Evolutionary conservation across 1,284 basidiomycete genomes (phyloP).

Genomic region (Earliella scabrosa): DNA sequence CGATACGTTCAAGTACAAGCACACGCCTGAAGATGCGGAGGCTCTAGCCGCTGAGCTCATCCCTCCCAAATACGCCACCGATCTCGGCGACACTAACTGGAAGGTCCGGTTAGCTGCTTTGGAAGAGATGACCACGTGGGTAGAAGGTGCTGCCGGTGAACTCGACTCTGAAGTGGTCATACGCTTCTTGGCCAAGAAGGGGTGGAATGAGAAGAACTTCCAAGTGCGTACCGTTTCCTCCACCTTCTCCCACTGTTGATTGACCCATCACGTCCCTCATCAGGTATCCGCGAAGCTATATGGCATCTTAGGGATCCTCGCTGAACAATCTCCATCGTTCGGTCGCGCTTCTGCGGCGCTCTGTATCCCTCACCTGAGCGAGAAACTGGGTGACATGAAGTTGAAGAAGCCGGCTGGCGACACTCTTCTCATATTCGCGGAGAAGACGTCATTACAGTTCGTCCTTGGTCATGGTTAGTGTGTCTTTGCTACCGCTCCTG

Average conservation of each 20-base stretch:
- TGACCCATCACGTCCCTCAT: conserved; percentile 1
- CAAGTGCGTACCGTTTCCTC: conserved; percentile 60
- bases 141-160: conserved; percentile 67
- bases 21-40: conserved; percentile 93
- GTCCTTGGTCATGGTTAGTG: conserved; percentile 87
- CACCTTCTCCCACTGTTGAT: not conserved
- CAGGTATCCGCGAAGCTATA: conserved; percentile 92
- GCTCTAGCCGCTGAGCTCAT: conserved; percentile 77
- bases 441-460: conserved; percentile 94
- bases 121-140: conserved; percentile 87
- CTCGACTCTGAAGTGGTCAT: conserved; percentile 92
- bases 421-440: conserved; percentile 80
- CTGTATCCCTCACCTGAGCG: conserved; percentile 83
- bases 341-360: conserved; percentile 87
- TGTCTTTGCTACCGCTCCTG: not conserved
- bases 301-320: conserved; percentile 74
- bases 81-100: conserved; percentile 90
- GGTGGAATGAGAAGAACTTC: conserved; percentile 99
- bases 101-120: conserved; percentile 89
- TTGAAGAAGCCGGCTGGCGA: conserved; percentile 98
- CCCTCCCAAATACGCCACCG: conserved; percentile 72
- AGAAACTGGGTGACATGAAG: conserved; percentile 97
- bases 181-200: conserved; percentile 90
- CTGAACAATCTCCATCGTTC: conserved; percentile 83
- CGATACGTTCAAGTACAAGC: conserved; percentile 91